phyloP scores from a whole-genome alignment of 192 early-diverging fungal species.

The Spinellus fusiger region DNA sequence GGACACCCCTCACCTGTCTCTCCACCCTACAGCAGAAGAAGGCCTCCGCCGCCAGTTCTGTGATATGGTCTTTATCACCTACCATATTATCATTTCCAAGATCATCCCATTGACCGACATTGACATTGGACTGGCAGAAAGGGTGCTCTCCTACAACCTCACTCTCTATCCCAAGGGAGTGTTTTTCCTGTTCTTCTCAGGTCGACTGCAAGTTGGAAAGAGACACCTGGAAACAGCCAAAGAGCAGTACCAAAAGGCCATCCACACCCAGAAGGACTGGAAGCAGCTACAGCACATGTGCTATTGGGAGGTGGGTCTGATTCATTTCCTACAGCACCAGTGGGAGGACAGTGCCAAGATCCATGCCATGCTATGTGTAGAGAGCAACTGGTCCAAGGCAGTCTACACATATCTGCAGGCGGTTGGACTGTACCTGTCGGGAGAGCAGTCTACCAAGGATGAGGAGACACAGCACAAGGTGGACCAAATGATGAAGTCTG shows the following conservation, averaged over 20 bases:
- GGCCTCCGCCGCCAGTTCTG: slow-evolving; percentile 76
- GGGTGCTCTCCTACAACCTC: slow-evolving; percentile 49
- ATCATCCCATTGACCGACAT: slow-evolving; percentile 66
- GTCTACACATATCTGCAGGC: slow-evolving; percentile 75
- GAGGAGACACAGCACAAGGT: slow-evolving; percentile 44
- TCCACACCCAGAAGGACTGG: slow-evolving; percentile 61
- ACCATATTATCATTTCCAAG: slow-evolving; percentile 72
- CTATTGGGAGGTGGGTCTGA: slow-evolving; percentile 75
- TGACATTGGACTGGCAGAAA: slow-evolving; percentile 55
- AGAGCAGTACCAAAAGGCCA: slow-evolving; percentile 46
- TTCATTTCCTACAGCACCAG: slow-evolving; percentile 53
- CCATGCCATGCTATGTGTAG: slow-evolving; percentile 59
- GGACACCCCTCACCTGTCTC: slow-evolving; percentile 12
- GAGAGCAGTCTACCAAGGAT: slow-evolving; percentile 16
- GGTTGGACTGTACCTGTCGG: slow-evolving; percentile 43
- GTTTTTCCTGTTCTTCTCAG: slow-evolving; percentile 69
- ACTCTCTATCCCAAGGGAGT: slow-evolving; percentile 56
- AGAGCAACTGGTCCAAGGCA: slow-evolving; percentile 85
- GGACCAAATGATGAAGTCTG: slow-evolving; percentile 54
- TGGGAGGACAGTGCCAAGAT: slow-evolving; percentile 57
- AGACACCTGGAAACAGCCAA: slow-evolving; percentile 55
- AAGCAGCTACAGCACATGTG: slow-evolving; percentile 75
- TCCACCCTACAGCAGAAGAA: neutral
- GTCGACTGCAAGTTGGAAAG: slow-evolving; percentile 52
- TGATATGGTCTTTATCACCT: slow-evolving; percentile 65